These are phyloP conservation scores for Aspergillus sclerotioniger DNA, from an alignment of 495 filamentous ascomycete genomes.

Conservation along the genomic window DNA sequence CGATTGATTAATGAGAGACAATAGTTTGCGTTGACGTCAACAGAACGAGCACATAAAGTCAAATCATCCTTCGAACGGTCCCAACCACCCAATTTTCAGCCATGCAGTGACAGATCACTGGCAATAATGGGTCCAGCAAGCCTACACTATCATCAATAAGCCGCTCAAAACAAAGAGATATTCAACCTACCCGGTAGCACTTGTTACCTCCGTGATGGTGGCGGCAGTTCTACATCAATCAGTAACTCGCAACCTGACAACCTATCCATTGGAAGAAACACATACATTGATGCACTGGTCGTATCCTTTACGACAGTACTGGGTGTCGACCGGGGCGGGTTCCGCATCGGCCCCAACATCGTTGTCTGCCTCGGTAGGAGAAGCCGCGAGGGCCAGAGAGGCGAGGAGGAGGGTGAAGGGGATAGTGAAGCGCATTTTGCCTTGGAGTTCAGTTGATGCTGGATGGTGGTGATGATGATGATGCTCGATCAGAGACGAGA, in stretches of 20 bases:
- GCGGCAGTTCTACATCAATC: not conserved
- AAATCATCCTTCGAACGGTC: not conserved
- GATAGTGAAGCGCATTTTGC: slow-evolving; percentile 3
- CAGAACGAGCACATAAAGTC: not conserved
- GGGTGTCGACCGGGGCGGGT: not conserved
- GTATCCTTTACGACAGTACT: not conserved
- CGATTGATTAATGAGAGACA: slow-evolving; percentile 1
- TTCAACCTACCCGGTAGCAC: not conserved
- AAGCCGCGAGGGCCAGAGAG: not conserved
- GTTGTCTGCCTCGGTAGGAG: not conserved
- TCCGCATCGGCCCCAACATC: not conserved
- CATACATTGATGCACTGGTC: not conserved
- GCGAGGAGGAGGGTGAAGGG: slow-evolving; percentile 1
- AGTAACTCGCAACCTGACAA: not conserved
- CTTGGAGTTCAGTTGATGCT: not conserved
- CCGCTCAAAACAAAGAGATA: not conserved
- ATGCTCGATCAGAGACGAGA: not conserved
- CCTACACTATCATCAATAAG: not conserved
- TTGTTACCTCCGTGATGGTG: not conserved
- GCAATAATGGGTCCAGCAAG: slow-evolving; percentile 1
- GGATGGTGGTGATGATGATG: not conserved
- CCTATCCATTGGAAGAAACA: not conserved
- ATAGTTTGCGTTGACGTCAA: slow-evolving; percentile 5
- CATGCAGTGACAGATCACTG: not conserved
- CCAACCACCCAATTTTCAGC: not conserved